These are phyloP conservation scores for Endoconidiophora laricicola DNA, from an alignment of 2,329 filamentous ascomycete species.

Conservation along the genomic window DNA sequence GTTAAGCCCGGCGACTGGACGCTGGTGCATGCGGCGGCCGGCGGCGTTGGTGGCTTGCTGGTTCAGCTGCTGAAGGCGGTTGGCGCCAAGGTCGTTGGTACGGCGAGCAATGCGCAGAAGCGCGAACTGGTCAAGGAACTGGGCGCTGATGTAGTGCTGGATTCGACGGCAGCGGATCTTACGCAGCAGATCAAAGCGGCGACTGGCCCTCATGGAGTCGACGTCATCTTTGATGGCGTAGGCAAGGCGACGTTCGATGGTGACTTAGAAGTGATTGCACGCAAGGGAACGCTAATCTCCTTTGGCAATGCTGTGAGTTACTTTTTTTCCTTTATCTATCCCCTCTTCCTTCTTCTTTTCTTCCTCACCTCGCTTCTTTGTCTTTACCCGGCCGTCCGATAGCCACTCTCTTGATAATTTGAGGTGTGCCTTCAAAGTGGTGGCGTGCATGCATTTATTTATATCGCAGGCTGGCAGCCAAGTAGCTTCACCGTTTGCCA, in stretches of 20 bases:
- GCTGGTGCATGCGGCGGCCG: slow-evolving; percentile 71
- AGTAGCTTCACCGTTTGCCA: too few species aligned
- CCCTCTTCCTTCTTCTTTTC: not conserved
- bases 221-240: slow-evolving; percentile 72
- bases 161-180: slow-evolving; percentile 32
- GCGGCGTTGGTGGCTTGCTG: slow-evolving; percentile 61
- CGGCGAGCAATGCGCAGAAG: slow-evolving; percentile 59
- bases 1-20: slow-evolving; percentile 67
- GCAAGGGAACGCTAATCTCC: slow-evolving; percentile 61
- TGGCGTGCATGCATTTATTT: too few species aligned
- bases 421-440: too few species aligned
- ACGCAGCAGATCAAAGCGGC: slow-evolving; percentile 46
- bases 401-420: too few species aligned
- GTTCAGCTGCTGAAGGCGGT: slow-evolving; percentile 56
- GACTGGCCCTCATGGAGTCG: slow-evolving; percentile 55
- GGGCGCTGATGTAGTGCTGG: slow-evolving; percentile 54
- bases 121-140: slow-evolving; percentile 48
- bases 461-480: too few species aligned
- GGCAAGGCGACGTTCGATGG: slow-evolving; percentile 73
- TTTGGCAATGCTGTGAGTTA: slow-evolving; percentile 61
- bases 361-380: not conserved
- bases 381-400: not conserved
- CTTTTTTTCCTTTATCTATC: not conserved
- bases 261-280: slow-evolving; percentile 53
- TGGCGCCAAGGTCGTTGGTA: slow-evolving; percentile 66